Percentiles rank a stretch among this genome's conserved stretches.
These are phyloP conservation scores for Diaporthe citrichinensis DNA, from an alignment of 2,329 filamentous ascomycete genomes.

Conservation along the genomic window DNA sequence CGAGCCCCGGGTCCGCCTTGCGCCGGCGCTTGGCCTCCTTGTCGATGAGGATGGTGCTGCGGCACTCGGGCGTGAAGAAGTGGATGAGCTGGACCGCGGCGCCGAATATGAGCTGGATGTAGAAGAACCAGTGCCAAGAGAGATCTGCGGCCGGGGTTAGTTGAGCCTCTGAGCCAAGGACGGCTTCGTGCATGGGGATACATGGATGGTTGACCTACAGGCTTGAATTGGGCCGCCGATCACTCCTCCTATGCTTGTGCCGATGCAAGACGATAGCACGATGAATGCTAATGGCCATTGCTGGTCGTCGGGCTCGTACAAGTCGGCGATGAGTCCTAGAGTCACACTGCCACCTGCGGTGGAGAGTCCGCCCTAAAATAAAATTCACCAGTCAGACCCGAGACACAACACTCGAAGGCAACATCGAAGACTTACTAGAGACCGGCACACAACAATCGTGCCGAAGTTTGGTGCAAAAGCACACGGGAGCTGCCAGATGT, in stretches of 20 bases:
- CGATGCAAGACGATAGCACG: constrained; percentile 69
- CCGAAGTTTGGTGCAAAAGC: constrained; percentile 58
- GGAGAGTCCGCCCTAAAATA: constrained; percentile 64
- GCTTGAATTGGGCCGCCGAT: constrained; percentile 57
- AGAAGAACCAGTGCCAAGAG: constrained; percentile 70
- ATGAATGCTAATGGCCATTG: constrained; percentile 74
- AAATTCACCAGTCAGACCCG: background rate
- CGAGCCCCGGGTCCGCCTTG: constrained; percentile 55
- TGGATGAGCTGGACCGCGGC: constrained; percentile 63
- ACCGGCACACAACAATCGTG: constrained; percentile 59
- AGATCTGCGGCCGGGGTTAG: constrained; percentile 12
- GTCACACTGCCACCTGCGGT: constrained; percentile 76
- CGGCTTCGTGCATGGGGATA: background rate
- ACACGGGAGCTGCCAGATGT: constrained; percentile 65
- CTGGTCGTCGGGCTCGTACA: constrained; percentile 70
- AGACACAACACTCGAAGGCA: accelerated
- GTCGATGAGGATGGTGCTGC: constrained; percentile 70
- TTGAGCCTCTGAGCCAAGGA: background rate
- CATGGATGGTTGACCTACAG: background rate
- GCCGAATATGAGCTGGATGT: constrained; percentile 72
- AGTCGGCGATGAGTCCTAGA: constrained; percentile 74
- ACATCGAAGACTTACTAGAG: constrained; percentile 51
- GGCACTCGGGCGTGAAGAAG: constrained; percentile 70
- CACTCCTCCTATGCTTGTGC: constrained; percentile 67
- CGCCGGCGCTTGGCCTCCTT: constrained; percentile 69